Evolutionary conservation across 169 alveolate species (phyloP), one percentile per base, ranked within the genome.

Genomic region (Toxoplasma gondii): DNA sequence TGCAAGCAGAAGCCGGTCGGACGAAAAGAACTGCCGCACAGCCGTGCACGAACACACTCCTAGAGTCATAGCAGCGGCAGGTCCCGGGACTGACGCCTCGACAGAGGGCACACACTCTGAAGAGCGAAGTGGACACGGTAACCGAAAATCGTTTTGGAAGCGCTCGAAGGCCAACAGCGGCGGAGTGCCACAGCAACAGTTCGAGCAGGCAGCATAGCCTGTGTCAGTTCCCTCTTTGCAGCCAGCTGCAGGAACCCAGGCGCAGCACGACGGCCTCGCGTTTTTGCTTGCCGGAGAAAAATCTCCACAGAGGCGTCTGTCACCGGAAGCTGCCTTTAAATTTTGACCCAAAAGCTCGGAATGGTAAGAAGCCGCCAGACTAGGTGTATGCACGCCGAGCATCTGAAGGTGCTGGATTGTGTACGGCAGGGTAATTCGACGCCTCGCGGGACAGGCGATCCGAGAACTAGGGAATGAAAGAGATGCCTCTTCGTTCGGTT

Each of bases 351-450:
- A 45, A 7, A 82, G 90, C 67, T 82, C 90, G 9, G 34, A 17
- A 38, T 82, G 90, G 41, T 82, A 82, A 0, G 38, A 24, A 10
- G 69, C 90, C 0, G 90, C 90, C 38, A 90, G 87, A 16, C 54
- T n/a, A 38, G 93, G 93, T 45, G 93, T 90, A 34, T 90, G 93
- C 53, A 70, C 53, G 9, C 93, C 93, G 5, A 90, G 88, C 93
- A 90, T 90, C 88, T 90, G 93, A 24, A 90, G 69, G 22, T 64
- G 93, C 87, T 64, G 88, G n/a, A 90, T 82, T 0, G 80, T 64
- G 49, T 90, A 90, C 70, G 93, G 93, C 43, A 90, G 88, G 39
- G 88, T 43, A 29, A 80, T 43, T 5, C 70, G 67, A 22, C 93
- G 93, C 22, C 67, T 36, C 34, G 41, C 90, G 5, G 70, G 70